Base-by-base conservation (phyloP, 805 yeast genomes). In the Myxozyma lipomycoides region DNA sequence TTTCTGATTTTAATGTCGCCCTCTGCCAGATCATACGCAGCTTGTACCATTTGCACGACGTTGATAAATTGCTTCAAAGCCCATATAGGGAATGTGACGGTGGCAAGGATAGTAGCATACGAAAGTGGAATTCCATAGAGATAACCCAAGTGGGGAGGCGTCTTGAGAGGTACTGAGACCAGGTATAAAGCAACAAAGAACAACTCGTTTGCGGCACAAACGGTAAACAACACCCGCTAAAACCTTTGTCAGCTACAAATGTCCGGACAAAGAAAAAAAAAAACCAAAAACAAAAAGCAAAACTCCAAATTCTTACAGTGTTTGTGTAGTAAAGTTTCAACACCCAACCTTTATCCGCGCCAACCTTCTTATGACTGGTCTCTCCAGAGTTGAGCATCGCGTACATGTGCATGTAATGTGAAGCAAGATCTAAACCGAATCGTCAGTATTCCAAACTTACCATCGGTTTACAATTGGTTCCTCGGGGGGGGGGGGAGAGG, bases 371-470 rank as follows among this genome's bases (percentile, higher is more conserved):
- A 71, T 93, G 99, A 39, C 90, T 81, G 7, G 78, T 67, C 2
- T 85, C 81, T 18, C 98, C 98, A 35, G 81, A 73, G 46, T 82
- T 77, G 61, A 90, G 73, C 71, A 88, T 85, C 38, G 98, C 96
- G 68, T 90, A 90, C 98, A 93, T 93, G 72, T 93, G 98, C 86
- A 93, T 86, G 72, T 93, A 93, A 67, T 93, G 99, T 46, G 95
- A 85, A 1, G 97, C 89, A 62, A 93, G 76, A 64, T 73, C 76
- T 22, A 25, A 17, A 18, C 17, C 46, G n/a, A n/a, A 21, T 4
- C 43, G 9, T 26, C 32, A n/a, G 21, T 21, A 15, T 10, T 9
- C 24, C 41, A 21, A n/a, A n/a, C n/a, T n/a, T n/a, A n/a, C n/a
- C n/a, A n/a, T n/a, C n/a, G n/a, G n/a, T n/a, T n/a, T n/a, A n/a